A percentile compares a stretch with the other conserved stretches of the same genome.
phyloP scores from a whole-genome alignment of 2,329 filamentous ascomycete species.

The Fusarium albidum region DNA sequence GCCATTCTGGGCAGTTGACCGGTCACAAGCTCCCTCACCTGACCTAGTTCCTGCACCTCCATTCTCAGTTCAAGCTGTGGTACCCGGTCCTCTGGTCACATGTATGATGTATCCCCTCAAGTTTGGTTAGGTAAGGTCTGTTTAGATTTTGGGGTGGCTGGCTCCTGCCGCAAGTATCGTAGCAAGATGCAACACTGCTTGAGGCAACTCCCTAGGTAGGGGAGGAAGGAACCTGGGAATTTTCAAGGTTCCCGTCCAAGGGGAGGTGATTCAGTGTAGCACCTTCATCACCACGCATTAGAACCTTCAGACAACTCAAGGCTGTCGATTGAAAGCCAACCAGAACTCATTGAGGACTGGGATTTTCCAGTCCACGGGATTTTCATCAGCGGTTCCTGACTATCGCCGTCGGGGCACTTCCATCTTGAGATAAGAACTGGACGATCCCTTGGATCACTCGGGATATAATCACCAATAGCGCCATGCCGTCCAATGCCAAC shows the following conservation, averaged over 20 bases:
- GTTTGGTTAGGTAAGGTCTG: constrained; percentile 10
- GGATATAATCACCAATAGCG: constrained; percentile 37
- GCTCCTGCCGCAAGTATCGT: constrained; percentile 7
- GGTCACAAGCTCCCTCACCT: constrained; percentile 35
- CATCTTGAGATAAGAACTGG: constrained; percentile 33
- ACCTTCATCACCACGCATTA: no score
- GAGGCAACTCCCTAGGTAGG: no score
- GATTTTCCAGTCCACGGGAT: constrained; percentile 25
- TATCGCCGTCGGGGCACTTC: constrained; percentile 30
- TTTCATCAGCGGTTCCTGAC: constrained; percentile 37
- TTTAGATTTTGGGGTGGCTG: constrained; percentile 2
- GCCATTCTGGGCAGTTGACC: constrained; percentile 24
- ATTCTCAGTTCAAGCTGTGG: constrained; percentile 14
- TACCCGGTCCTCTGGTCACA: constrained; percentile 25
- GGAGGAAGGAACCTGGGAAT: no score
- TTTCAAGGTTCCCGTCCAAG: no score
- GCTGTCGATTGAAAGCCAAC: neutral
- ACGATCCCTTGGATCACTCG: constrained; percentile 31
- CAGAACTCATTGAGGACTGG: constrained; percentile 2
- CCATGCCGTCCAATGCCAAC: constrained; percentile 22
- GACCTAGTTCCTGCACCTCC: constrained; percentile 24
- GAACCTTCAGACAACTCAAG: no score
- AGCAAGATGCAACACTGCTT: neutral
- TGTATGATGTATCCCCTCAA: constrained; percentile 18
- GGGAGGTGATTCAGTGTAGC: no score